Base-by-base conservation (phyloP, 352 stramenopile species). In the Peronospora farinosa region DNA sequence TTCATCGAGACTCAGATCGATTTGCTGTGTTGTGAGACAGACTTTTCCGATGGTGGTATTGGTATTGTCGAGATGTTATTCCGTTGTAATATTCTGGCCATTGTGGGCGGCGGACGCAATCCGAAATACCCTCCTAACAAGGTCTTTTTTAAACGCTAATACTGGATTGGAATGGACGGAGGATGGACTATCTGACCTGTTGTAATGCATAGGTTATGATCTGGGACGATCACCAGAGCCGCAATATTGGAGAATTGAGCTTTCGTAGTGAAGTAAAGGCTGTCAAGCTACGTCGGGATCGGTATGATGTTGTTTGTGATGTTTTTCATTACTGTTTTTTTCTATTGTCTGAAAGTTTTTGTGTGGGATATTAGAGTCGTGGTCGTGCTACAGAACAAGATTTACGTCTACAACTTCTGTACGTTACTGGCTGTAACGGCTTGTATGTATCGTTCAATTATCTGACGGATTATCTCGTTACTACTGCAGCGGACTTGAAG, bases 11-110 rank as follows among this genome's bases (percentile, higher is more conserved):
- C 17, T 43, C 17, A 31, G 5, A 1, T 25, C n/a, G n/a, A n/a
- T n/a, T n/a, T n/a, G n/a, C 12, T 51, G 13, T 41, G 10, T 16
- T n/a, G n/a, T n/a, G n/a, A n/a, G n/a, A 28, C 37, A 94, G 86
- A 96, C 57, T 97, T 97, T 54, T 81, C 84, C 37, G 95, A 90
- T 80, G 92, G 90, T 39, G 95, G 96, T 25, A 98, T 99, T 50
- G 96, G 95, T 11, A 95, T 96, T 51, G 96, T 99, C 5, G 96
- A 99, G 78, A 99, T 99, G 96, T 86, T 99, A 2, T 99, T 98
- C 69, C 88, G 97, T 16, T 98, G 94, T 71, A 99, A 99, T 67
- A 93, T 99, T 21, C 81, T 99, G 40, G 73, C 93, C 28, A 88
- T 98, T 30, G 92, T 97, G 13, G 92, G 92, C 7, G 92, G 88